Conservation (phyloP, 2,329 filamentous ascomycete genomes). For the Chrysoporthe austroafricana region DNA sequence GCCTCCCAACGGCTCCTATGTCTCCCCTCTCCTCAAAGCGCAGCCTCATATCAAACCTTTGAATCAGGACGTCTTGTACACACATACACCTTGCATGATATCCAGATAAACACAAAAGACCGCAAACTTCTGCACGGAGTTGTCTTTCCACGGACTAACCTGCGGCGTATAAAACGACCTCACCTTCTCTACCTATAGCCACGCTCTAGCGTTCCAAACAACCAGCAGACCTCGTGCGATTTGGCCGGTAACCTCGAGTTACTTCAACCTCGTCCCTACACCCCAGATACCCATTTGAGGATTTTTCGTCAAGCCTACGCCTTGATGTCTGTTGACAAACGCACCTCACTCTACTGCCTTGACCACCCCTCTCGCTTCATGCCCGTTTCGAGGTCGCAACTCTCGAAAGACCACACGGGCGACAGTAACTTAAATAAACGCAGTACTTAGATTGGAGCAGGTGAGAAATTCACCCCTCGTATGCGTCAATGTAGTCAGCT, state of each 20-base stretch:
- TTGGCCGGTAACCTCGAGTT: slow-evolving; percentile 18
- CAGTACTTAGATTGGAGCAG: slow-evolving; percentile 39
- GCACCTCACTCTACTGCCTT: slow-evolving; percentile 59
- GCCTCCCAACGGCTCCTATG: not conserved
- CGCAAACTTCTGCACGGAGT: not conserved
- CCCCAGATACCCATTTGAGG: slow-evolving; percentile 23
- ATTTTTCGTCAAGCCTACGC: slow-evolving; percentile 39
- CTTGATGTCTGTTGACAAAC: slow-evolving; percentile 65
- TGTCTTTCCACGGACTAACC: not conserved
- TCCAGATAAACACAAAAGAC: not conserved
- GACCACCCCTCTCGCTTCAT: slow-evolving; percentile 61
- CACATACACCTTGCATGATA: not conserved
- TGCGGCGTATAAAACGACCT: not conserved
- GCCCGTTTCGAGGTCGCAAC: slow-evolving; percentile 59
- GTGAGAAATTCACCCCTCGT: not conserved
- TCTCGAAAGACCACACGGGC: slow-evolving; percentile 59
- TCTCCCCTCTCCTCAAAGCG: not conserved
- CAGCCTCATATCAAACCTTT: not conserved
- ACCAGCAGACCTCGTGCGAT: slow-evolving; percentile 1
- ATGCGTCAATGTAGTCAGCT: not conserved
- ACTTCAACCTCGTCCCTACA: slow-evolving; percentile 23
- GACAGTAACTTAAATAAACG: slow-evolving; percentile 60
- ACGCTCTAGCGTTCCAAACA: not conserved
- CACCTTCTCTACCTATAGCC: not conserved
- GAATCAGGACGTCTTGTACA: not conserved